A percentile compares a stretch with the other conserved stretches of the same genome.
These are phyloP conservation scores for Salix arbutifolia DNA, from an alignment of 345 rosid species.

Conservation along the genomic window DNA sequence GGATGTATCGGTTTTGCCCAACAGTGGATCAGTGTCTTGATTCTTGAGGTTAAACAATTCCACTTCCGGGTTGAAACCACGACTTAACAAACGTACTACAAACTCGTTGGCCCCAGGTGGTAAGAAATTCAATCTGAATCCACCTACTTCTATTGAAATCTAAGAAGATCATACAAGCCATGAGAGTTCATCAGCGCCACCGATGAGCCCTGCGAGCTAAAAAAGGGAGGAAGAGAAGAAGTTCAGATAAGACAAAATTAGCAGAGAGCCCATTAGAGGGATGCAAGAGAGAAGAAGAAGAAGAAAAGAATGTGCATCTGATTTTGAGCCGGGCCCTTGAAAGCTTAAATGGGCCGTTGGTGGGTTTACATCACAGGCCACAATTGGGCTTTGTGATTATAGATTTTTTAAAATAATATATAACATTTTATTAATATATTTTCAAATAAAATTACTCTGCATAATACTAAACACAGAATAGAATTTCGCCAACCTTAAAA, in stretches of 20 bases:
- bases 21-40: neutral
- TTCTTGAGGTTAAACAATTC: neutral
- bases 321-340: neutral
- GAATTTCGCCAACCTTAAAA: neutral
- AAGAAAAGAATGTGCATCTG: neutral
- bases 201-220: neutral
- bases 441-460: too few species aligned
- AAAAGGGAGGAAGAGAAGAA: neutral
- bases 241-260: neutral
- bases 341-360: neutral
- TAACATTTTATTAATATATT: too few species aligned
- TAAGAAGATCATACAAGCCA: neutral
- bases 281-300: neutral
- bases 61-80: neutral
- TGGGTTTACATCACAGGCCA: neutral
- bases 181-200: neutral
- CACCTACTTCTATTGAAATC: too few species aligned
- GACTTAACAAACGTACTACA: neutral
- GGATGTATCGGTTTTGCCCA: neutral
- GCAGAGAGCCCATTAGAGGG: neutral
- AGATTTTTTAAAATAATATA: fast-evolving
- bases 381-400: neutral
- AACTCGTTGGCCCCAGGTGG: neutral
- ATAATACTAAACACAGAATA: too few species aligned
- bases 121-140: too few species aligned